These are phyloP conservation scores for Plenodomus tracheiphilus DNA, from an alignment of 2,329 filamentous ascomycete species.

Conservation along the genomic window DNA sequence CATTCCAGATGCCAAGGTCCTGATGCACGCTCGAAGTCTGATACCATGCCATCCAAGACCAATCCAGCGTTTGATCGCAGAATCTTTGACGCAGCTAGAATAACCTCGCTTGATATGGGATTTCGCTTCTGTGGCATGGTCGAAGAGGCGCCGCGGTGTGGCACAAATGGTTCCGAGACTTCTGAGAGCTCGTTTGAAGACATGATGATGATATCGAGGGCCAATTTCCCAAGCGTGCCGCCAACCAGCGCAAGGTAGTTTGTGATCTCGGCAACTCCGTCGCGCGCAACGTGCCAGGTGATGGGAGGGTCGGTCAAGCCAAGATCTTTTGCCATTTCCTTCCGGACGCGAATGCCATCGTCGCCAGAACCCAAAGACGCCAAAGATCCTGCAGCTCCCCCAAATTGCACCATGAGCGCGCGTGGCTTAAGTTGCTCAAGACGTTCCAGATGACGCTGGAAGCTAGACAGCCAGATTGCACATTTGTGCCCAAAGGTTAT, in stretches of 20 bases:
- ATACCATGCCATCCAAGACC: conserved; percentile 60
- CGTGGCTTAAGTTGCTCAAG: conserved; percentile 53
- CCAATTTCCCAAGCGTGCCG: conserved; percentile 59
- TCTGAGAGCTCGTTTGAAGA: conserved; percentile 60
- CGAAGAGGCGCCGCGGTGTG: conserved; percentile 39
- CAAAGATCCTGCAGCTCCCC: conserved; percentile 60
- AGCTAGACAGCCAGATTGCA: conserved; percentile 57
- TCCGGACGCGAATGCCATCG: conserved; percentile 54
- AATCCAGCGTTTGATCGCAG: conserved; percentile 57
- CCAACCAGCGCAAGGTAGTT: conserved; percentile 59
- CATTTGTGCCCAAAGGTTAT: conserved; percentile 63
- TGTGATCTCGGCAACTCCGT: conserved; percentile 57
- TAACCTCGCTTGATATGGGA: conserved; percentile 61
- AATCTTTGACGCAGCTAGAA: conserved; percentile 59
- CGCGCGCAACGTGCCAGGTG: conserved; percentile 62
- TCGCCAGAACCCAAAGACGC: conserved; percentile 56
- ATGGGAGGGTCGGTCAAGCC: conserved; percentile 55
- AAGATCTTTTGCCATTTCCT: conserved; percentile 54
- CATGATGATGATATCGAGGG: conserved; percentile 61
- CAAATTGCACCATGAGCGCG: conserved; percentile 58
- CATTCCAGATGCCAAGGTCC: conserved; percentile 65
- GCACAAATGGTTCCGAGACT: conserved; percentile 56
- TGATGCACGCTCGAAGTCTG: conserved; percentile 61
- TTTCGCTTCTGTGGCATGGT: conserved; percentile 56
- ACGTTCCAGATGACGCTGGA: conserved; percentile 54